Conservation (phyloP, 2,329 filamentous ascomycete genomes). For the Ceratocystis harringtonii region DNA sequence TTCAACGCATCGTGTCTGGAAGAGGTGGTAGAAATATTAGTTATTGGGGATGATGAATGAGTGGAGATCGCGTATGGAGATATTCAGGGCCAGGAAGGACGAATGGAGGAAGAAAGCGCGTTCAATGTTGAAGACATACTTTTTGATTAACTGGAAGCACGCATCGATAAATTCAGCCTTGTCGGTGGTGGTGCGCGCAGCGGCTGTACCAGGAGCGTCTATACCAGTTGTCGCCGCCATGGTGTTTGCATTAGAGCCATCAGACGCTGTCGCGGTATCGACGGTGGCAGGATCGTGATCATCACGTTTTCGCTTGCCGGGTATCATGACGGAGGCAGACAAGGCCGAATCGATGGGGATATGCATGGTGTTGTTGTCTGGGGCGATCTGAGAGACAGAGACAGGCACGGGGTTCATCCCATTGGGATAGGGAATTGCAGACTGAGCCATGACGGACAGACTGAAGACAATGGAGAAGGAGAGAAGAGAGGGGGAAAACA, state of each 20-base stretch:
- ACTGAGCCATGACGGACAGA: constrained; percentile 28
- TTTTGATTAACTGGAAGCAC: constrained; percentile 27
- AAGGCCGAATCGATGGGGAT: constrained; percentile 16
- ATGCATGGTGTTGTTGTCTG: background rate
- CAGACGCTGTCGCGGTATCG: background rate
- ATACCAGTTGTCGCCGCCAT: constrained; percentile 21
- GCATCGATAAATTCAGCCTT: constrained; percentile 27
- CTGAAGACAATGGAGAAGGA: background rate
- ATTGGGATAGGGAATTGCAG: constrained; percentile 28
- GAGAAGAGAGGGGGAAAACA: background rate
- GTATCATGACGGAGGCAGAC: constrained; percentile 20
- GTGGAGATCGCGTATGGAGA: background rate
- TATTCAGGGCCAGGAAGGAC: background rate
- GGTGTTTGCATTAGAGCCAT: constrained; percentile 24
- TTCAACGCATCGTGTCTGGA: constrained; percentile 33
- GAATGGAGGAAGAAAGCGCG: constrained; percentile 2
- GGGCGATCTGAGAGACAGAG: constrained; percentile 9
- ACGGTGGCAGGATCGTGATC: constrained; percentile 20
- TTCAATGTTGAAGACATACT: constrained; percentile 22
- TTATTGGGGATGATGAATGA: background rate
- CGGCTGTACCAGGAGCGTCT: constrained; percentile 3
- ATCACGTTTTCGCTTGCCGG: constrained; percentile 46
- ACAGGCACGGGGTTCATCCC: constrained; percentile 22
- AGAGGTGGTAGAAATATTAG: background rate
- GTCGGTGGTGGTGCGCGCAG: constrained; percentile 10